A percentile compares a stretch with the other conserved stretches of the same genome.
Evolutionary conservation across 192 early-diverging fungal species (phyloP).

Genomic region (Glomus cerebriforme): DNA sequence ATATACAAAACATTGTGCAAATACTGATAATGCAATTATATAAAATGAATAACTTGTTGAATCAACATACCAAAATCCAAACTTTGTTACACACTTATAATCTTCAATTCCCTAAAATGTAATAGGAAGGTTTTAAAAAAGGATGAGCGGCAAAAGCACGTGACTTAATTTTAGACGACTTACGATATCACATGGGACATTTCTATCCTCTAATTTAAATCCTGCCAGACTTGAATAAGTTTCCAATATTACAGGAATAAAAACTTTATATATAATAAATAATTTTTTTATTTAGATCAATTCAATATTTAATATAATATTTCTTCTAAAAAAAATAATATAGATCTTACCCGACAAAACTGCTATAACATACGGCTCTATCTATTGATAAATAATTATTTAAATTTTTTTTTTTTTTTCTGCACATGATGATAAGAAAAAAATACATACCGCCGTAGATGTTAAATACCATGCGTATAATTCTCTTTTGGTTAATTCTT

Average conservation of each 20-base stretch:
- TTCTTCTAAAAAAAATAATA: background rate
- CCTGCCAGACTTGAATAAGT: background rate
- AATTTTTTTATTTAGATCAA: background rate
- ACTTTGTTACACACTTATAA: background rate
- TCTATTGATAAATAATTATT: background rate
- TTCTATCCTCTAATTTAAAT: background rate
- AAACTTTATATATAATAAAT: background rate
- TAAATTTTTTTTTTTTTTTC: background rate
- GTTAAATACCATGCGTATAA: background rate
- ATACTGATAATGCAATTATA: background rate
- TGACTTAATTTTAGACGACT: too few relatives aligned
- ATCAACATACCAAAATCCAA: background rate
- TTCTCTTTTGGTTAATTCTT: background rate
- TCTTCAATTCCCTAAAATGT: background rate
- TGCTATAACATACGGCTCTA: background rate
- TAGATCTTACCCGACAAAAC: background rate
- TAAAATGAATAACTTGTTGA: background rate
- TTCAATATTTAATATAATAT: background rate
- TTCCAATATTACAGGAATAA: conserved; percentile 12
- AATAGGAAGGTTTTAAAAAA: background rate
- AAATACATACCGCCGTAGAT: background rate
- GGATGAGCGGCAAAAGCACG: background rate
- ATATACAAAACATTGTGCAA: background rate
- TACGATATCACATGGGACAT: background rate
- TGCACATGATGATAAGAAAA: background rate